Evolutionary conservation across 75 land plant species (phyloP), one percentile per base, ranked within the genome.

Genomic region (Pinus albicaulis): DNA sequence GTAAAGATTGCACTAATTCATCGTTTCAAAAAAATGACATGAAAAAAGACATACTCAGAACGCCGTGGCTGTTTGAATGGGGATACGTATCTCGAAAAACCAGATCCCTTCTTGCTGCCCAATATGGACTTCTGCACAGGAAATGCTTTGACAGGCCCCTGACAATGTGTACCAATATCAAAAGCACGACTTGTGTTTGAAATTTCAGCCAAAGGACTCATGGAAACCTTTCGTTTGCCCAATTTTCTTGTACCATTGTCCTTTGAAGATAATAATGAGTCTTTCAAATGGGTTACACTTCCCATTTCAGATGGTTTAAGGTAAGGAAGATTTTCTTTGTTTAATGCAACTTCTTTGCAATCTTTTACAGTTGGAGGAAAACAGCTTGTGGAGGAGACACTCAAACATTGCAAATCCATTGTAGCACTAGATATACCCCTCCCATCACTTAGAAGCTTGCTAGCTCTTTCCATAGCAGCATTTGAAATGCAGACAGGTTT

Each of bases 21-120:
- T 15, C 16, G 71, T 48, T 24, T 25, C 64, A 75, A 25, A 55
- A 63, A 3, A 15, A 0, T 6, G 10, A 76, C 17, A 80, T 24
- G 55, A 61, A 15, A 77, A 48, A 20, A 19, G 5, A 61, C 75
- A 66, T 57, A 83, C 85, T 77, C 80, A 52, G 86, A 91, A 70
- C 24, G 80, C 1, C 93, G 90, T 19, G 93, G 93, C 80, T 73
- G 85, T 77, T 91, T 91, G 76, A 88, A 91, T 58, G 93, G 83
- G 70, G 90, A 82, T 19, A 76, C 58, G 56, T 76, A 76, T 73
- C 59, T 77, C 63, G n/a, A 79, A 59, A 59, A 65, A 57, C 78
- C 70, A 44, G 76, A 60, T 53, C 77, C 76, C 55, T 71, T 80
- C 79, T 85, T 83, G 63, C 81, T 84, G 69, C 24, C 58, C 20